phyloP scores from a whole-genome alignment of 441 rosid species.

The Bocquillonia castaneifolia region DNA sequence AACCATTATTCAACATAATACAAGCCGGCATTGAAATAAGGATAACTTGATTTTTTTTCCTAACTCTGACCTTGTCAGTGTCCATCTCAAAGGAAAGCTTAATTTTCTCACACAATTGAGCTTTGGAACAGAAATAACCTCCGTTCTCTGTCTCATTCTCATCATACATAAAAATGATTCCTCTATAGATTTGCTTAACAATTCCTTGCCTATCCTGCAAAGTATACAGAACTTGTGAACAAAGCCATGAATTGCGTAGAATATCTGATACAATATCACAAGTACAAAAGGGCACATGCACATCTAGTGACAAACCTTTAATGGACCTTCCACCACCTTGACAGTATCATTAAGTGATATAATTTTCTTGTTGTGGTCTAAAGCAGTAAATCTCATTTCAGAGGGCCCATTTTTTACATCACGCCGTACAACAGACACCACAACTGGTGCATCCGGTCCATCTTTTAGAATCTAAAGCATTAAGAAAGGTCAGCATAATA shows the following conservation, averaged over 20 bases:
- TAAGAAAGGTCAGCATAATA: neutral
- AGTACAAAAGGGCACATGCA: neutral
- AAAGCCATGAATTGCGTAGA: neutral
- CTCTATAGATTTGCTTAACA: constrained; percentile 80
- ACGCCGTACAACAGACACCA: constrained; percentile 46
- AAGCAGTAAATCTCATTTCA: constrained; percentile 71
- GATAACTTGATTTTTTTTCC: neutral
- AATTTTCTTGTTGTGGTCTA: constrained; percentile 52
- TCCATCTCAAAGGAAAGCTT: constrained; percentile 40
- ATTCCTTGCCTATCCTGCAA: constrained; percentile 85
- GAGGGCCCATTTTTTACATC: constrained; percentile 57
- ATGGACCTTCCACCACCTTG: constrained; percentile 72
- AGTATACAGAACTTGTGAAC: constrained; percentile 16
- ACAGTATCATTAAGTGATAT: constrained; percentile 69
- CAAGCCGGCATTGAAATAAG: neutral
- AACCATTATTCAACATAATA: constrained; percentile 12
- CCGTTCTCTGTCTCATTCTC: constrained; percentile 73
- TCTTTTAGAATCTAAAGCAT: constrained; percentile 69
- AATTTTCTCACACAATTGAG: constrained; percentile 71
- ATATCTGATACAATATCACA: neutral
- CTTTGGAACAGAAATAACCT: constrained; percentile 74
- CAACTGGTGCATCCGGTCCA: constrained; percentile 58
- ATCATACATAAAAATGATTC: constrained; percentile 58
- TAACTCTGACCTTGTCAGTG: constrained; percentile 51
- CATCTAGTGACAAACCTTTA: constrained; percentile 46